A percentile compares a stretch with the other conserved stretches of the same genome.
These are phyloP conservation scores for Stephania cephalantha DNA, from an alignment of 164 flowering plant genomes.

Conservation along the genomic window DNA sequence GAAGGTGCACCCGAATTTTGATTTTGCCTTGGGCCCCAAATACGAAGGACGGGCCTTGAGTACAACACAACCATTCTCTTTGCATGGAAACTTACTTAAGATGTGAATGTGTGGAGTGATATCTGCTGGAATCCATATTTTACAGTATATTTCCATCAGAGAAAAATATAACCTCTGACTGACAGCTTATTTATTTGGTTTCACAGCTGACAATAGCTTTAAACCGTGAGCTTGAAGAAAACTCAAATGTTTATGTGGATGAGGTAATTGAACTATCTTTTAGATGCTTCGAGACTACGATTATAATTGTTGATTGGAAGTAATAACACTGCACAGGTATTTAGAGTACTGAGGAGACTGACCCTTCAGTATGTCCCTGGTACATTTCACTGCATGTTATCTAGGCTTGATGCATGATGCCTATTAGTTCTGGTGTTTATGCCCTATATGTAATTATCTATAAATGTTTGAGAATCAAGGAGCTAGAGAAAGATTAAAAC, in stretches of 20 bases:
- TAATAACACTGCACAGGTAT: not conserved
- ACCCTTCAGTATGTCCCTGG: not conserved
- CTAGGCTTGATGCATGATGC: not conserved
- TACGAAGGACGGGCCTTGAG: no score
- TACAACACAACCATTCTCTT: no score
- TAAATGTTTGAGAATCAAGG: not conserved
- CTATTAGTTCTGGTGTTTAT: not conserved
- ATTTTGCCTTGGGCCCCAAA: no score
- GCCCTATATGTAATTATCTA: not conserved
- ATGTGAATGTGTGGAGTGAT: not conserved
- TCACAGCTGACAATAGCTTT: constrained; percentile 71
- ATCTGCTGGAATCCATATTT: not conserved
- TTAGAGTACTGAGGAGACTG: not conserved
- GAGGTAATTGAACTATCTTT: constrained; percentile 39
- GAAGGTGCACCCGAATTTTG: no score
- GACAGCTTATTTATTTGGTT: not conserved
- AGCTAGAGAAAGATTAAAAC: not conserved
- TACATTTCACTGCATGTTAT: not conserved
- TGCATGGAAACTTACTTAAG: no score
- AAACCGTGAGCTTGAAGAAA: constrained; percentile 50
- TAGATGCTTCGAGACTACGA: not conserved
- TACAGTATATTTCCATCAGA: not conserved
- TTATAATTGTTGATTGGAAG: not conserved
- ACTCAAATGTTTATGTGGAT: constrained; percentile 28
- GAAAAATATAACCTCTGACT: not conserved